Evolutionary conservation across 352 stramenopile genomes (phyloP).

Genomic region (Stramenopiles sp.): DNA sequence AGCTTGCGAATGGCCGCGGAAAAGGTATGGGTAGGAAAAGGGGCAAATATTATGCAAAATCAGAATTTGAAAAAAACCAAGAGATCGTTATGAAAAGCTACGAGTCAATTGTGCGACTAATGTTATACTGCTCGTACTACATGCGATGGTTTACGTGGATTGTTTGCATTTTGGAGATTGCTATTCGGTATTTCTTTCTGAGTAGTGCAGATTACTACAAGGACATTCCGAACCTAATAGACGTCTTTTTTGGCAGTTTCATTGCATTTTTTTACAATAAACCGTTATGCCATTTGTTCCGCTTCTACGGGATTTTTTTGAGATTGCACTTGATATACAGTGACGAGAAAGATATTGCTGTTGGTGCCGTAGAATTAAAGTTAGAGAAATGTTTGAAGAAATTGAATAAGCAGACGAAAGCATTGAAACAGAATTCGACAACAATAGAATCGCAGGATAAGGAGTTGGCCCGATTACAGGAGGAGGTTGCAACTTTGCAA

Average conservation of each 20-base stretch:
- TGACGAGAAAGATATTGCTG: neutral
- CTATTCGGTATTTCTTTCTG: neutral
- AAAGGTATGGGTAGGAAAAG: neutral
- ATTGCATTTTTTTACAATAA: neutral
- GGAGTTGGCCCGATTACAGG: neutral
- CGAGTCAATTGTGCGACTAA: neutral
- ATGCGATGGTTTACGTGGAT: neutral
- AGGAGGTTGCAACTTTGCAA: neutral
- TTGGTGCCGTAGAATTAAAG: neutral
- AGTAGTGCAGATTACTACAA: no score
- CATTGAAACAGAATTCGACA: neutral
- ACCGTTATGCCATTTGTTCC: neutral
- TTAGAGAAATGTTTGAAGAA: neutral
- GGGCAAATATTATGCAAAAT: neutral
- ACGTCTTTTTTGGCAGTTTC: neutral
- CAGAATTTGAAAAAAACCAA: neutral
- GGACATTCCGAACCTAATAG: neutral
- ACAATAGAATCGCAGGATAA: neutral
- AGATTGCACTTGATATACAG: neutral
- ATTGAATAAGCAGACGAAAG: neutral
- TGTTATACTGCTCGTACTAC: neutral
- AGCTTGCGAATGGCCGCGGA: neutral
- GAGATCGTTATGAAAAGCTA: neutral
- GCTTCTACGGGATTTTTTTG: neutral
- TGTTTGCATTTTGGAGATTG: neutral